A percentile compares a stretch with the other conserved stretches of the same genome.
Evolutionary conservation across 2,329 filamentous ascomycete genomes (phyloP).

Genomic region (Aureobasidium musti): DNA sequence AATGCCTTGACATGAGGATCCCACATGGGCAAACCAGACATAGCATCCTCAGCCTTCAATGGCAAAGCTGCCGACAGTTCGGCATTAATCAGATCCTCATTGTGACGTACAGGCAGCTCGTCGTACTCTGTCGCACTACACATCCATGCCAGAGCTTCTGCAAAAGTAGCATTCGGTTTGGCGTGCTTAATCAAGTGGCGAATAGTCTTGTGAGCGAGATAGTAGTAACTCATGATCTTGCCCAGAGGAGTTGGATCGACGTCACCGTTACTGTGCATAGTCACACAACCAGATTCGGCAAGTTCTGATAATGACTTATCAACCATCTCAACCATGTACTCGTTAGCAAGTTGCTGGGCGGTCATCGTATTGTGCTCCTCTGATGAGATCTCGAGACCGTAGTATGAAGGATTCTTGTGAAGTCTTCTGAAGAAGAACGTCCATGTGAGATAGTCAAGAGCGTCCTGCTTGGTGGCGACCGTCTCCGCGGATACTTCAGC

Average conservation of each 20-base stretch:
- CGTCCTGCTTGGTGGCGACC: constrained; percentile 91
- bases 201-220: constrained; percentile 89
- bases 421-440: constrained; percentile 98
- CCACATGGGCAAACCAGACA: constrained; percentile 79
- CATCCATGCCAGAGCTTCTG: constrained; percentile 88
- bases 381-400: constrained; percentile 88
- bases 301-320: constrained; percentile 82
- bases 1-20: constrained; percentile 98
- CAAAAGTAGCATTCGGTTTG: constrained; percentile 72
- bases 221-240: constrained; percentile 99
- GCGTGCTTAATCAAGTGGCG: constrained; percentile 77
- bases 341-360: constrained; percentile 84
- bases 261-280: constrained; percentile 81
- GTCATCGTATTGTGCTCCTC: constrained; percentile 87
- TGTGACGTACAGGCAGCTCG: constrained; percentile 94
- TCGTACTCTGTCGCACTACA: constrained; percentile 93
- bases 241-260: constrained; percentile 87
- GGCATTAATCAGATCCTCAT: constrained; percentile 95
- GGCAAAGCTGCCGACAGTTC: constrained; percentile 83
- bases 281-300: constrained; percentile 79
- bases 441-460: constrained; percentile 96
- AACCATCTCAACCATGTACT: constrained; percentile 92
- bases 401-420: constrained; percentile 98
- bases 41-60: constrained; percentile 60
- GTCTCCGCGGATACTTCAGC: constrained; percentile 94